These are phyloP conservation scores for Ophiostoma angusticollis DNA, from an alignment of 2,329 filamentous ascomycete genomes.

Conservation along the genomic window DNA sequence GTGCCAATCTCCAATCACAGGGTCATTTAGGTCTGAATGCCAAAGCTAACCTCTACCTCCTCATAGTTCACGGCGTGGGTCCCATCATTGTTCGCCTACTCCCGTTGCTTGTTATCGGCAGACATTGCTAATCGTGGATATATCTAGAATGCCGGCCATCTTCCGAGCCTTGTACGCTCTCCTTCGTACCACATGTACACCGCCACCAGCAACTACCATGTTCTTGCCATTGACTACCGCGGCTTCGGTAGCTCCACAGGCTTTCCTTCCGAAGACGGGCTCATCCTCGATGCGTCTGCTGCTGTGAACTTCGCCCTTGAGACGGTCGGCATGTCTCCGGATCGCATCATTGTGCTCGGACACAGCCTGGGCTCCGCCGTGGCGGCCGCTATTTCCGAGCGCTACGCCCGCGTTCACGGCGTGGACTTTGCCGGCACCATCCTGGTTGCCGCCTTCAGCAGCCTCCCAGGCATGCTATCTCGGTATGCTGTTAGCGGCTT, in stretches of 20 bases:
- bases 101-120: too few species aligned
- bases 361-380: conserved; percentile 86
- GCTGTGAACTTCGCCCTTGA: conserved; percentile 60
- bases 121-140: too few species aligned
- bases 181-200: conserved; percentile 66
- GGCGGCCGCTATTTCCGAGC: conserved; percentile 58
- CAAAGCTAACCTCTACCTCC: too few species aligned
- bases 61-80: conserved; percentile 56
- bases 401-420: conserved; percentile 42
- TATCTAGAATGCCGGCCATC: conserved; percentile 67
- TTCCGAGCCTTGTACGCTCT: conserved; percentile 67
- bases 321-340: conserved; percentile 49
- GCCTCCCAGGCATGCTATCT: conserved; percentile 57
- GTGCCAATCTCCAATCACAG: too few species aligned
- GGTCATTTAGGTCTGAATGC: too few species aligned
- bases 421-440: conserved; percentile 68
- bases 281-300: conserved; percentile 67
- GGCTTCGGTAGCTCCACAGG: conserved; percentile 76
- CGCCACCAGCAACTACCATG: conserved; percentile 60
- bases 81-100: too few species aligned
- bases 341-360: conserved; percentile 67
- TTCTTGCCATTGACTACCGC: conserved; percentile 83
- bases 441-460: conserved; percentile 68
- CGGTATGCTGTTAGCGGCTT: conserved; percentile 69
- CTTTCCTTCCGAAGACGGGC: conserved; percentile 63